Evolutionary conservation across 345 rosid species (phyloP).

Genomic region (Ceriops tagal): DNA sequence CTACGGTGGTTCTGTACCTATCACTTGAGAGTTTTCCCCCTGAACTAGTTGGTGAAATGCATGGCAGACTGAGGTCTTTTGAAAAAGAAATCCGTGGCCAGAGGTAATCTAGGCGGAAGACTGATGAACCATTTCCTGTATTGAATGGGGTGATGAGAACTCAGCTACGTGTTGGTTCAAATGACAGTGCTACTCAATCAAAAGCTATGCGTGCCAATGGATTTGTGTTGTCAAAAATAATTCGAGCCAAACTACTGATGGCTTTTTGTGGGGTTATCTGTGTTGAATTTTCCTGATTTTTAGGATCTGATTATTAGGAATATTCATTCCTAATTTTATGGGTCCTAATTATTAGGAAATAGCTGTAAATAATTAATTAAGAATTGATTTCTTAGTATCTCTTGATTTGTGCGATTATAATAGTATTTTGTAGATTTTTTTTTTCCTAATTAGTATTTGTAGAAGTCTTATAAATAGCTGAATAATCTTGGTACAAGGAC

Average conservation of each 20-base stretch:
- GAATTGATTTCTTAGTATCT: no score
- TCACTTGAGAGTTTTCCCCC: slow-evolving; percentile 56
- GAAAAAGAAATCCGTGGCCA: slow-evolving; percentile 71
- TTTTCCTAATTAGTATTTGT: no score
- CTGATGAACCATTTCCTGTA: slow-evolving; percentile 53
- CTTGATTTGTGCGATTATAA: no score
- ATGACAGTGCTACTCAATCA: slow-evolving; percentile 44
- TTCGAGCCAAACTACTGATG: slow-evolving; percentile 70
- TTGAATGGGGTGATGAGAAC: slow-evolving; percentile 69
- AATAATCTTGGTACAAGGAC: no score
- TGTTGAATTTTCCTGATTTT: no score
- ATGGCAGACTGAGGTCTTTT: slow-evolving; percentile 69
- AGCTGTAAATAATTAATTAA: no score
- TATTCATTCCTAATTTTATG: no score
- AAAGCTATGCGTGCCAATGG: slow-evolving; percentile 94
- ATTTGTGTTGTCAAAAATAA: slow-evolving; percentile 89
- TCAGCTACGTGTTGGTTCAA: slow-evolving; percentile 41
- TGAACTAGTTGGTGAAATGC: slow-evolving; percentile 57
- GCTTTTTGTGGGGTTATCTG: slow-evolving; percentile 66
- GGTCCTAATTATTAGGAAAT: no score
- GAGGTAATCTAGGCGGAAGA: slow-evolving; percentile 51
- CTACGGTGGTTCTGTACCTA: slow-evolving; percentile 71
- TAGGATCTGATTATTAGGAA: no score
- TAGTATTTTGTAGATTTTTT: no score
- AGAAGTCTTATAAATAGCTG: no score